Conservation (phyloP, 306 rosid species). For the Urtica urens region DNA sequence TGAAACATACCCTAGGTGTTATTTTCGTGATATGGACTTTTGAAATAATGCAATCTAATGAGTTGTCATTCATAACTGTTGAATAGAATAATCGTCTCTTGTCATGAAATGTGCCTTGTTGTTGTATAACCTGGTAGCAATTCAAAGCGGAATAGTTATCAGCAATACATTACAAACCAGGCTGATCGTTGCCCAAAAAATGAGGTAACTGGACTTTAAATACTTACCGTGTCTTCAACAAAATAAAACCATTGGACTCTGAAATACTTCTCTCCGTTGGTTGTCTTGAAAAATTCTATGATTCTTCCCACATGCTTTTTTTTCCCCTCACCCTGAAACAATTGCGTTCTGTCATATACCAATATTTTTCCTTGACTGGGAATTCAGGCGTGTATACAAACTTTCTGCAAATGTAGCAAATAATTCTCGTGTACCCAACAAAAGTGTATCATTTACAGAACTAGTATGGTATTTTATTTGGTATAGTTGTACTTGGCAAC, state of each 20-base stretch:
- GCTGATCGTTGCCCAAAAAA: slow-evolving; percentile 6
- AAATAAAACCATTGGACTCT: slow-evolving; percentile 92
- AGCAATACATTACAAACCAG: slow-evolving; percentile 8
- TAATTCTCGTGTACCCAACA: too few relatives aligned
- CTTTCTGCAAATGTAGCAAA: too few relatives aligned
- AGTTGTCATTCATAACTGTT: slow-evolving; percentile 76
- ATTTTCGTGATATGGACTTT: slow-evolving; percentile 49
- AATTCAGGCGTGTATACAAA: too few relatives aligned
- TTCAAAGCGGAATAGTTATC: slow-evolving; percentile 7
- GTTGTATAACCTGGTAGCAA: slow-evolving; percentile 55
- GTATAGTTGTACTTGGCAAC: too few relatives aligned
- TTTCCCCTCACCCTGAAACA: slow-evolving; percentile 62
- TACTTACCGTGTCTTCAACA: slow-evolving; percentile 83
- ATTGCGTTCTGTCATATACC: slow-evolving; percentile 21
- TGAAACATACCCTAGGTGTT: slow-evolving; percentile 53
- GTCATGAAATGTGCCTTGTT: slow-evolving; percentile 68
- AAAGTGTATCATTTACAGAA: too few relatives aligned
- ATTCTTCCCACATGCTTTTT: slow-evolving; percentile 62
- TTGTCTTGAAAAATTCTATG: slow-evolving; percentile 73
- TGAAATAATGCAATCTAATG: slow-evolving; percentile 59
- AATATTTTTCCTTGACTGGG: too few relatives aligned
- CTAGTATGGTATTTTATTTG: too few relatives aligned
- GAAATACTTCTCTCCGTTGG: slow-evolving; percentile 48
- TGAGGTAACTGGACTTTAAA: not conserved
- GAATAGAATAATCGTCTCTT: slow-evolving; percentile 84